Conservation (phyloP, 2,329 filamentous ascomycete species). For the Anisogramma anomala region DNA sequence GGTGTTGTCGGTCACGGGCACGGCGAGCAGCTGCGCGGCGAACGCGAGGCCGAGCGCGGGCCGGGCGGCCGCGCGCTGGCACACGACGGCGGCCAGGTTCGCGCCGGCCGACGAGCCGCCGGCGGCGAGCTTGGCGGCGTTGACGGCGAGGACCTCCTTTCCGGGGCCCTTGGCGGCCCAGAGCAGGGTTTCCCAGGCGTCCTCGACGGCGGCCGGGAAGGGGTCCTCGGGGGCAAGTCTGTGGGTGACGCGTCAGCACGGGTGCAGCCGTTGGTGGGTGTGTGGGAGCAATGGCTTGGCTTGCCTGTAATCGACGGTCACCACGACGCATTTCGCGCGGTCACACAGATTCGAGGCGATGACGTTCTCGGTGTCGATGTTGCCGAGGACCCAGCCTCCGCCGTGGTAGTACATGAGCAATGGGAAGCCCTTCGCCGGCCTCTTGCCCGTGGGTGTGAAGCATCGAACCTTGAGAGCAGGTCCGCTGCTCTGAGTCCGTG, state of each 20-base stretch:
- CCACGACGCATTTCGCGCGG: slow-evolving; percentile 37
- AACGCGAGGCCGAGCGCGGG: slow-evolving; percentile 22
- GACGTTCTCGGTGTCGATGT: slow-evolving; percentile 45
- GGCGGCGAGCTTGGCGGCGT: slow-evolving; percentile 22
- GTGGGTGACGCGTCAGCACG: background rate
- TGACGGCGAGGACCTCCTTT: slow-evolving; percentile 24
- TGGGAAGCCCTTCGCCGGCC: slow-evolving; percentile 39
- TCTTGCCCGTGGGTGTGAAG: slow-evolving; percentile 37
- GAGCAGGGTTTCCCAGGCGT: slow-evolving; percentile 43
- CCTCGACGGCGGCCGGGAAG: slow-evolving; percentile 45
- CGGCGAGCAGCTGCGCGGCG: slow-evolving; percentile 39
- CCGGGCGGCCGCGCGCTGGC: slow-evolving; percentile 14
- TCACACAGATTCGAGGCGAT: slow-evolving; percentile 43
- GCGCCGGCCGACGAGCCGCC: slow-evolving; percentile 22
- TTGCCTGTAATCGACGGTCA: slow-evolving; percentile 45
- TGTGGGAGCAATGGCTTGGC: too few species aligned
- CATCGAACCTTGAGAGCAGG: slow-evolving; percentile 35
- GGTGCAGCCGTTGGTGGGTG: background rate
- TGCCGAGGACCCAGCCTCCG: slow-evolving; percentile 47
- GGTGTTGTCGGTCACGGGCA: slow-evolving; percentile 48
- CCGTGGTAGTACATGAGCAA: slow-evolving; percentile 46
- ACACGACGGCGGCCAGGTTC: slow-evolving; percentile 19
- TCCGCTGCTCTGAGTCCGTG: slow-evolving; percentile 33
- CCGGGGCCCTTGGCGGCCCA: slow-evolving; percentile 27
- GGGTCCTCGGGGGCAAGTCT: slow-evolving; percentile 45